A percentile compares a stretch with the other conserved stretches of the same genome.
Evolutionary conservation across 2,329 filamentous ascomycete genomes (phyloP).

Genomic region (Karstenula rhodostoma): DNA sequence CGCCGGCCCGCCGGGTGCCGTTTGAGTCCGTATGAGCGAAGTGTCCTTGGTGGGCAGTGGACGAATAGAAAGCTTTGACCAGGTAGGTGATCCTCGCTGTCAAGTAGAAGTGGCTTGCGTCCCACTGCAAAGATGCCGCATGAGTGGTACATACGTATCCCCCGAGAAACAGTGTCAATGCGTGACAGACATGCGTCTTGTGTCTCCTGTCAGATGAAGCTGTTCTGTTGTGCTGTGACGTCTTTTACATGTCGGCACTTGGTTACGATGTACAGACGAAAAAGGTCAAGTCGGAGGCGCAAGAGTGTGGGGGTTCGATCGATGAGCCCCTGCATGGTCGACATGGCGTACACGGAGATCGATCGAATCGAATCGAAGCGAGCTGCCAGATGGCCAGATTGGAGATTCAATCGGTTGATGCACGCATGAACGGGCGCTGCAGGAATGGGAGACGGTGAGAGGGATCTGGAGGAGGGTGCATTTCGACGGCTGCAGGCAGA

Average conservation of each 20-base stretch:
- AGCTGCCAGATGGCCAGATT: constrained; percentile 12
- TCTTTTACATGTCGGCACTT: not conserved
- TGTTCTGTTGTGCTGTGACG: not conserved
- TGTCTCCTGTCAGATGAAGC: not conserved
- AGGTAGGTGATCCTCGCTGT: not conserved
- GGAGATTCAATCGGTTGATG: constrained; percentile 4
- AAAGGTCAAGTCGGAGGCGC: not conserved
- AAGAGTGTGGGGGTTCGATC: constrained; percentile 6
- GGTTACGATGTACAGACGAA: not conserved
- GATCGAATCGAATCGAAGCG: constrained; percentile 3
- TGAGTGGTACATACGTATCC: not conserved
- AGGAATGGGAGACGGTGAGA: not conserved
- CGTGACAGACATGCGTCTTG: not conserved
- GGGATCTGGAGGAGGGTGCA: not conserved
- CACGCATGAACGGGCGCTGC: not conserved
- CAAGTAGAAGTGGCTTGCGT: not conserved
- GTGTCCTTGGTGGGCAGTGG: not conserved
- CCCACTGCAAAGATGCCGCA: not conserved
- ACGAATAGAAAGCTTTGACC: not conserved
- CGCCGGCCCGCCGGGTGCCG: not conserved
- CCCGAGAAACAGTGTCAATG: not conserved
- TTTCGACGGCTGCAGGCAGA: not conserved
- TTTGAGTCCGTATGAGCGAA: not conserved
- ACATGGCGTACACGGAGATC: not conserved
- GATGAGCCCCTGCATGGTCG: not conserved